Evolutionary conservation across 1,284 basidiomycete species (phyloP).

Genomic region (Inonotus obliquus): DNA sequence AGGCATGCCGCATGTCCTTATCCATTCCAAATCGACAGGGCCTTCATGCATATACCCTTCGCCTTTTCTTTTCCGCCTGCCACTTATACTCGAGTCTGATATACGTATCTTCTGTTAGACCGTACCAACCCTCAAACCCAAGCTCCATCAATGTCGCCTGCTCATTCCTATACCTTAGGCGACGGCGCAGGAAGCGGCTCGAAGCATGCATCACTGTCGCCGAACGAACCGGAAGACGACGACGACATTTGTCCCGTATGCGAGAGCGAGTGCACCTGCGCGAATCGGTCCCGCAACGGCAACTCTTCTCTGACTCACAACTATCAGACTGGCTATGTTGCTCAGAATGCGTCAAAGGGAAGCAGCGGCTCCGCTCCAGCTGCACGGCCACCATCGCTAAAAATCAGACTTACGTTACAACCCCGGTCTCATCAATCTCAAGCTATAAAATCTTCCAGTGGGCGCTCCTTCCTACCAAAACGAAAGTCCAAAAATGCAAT

Average conservation of each 20-base stretch:
- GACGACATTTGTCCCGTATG: slow-evolving; percentile 80
- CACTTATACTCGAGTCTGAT: slow-evolving; percentile 1
- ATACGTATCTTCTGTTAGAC: slow-evolving; percentile 32
- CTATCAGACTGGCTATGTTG: slow-evolving; percentile 24
- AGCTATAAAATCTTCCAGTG: slow-evolving; percentile 6
- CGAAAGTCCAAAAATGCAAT: slow-evolving; percentile 22
- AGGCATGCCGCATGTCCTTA: slow-evolving; percentile 28
- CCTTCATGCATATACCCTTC: slow-evolving; percentile 10
- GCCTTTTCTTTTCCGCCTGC: background rate
- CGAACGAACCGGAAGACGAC: slow-evolving; percentile 60
- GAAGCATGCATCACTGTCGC: slow-evolving; percentile 20
- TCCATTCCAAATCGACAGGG: slow-evolving; percentile 4
- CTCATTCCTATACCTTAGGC: slow-evolving; percentile 63
- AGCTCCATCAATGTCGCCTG: slow-evolving; percentile 58
- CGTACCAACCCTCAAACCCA: slow-evolving; percentile 52
- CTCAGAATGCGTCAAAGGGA: slow-evolving; percentile 23
- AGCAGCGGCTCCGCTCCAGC: slow-evolving; percentile 17
- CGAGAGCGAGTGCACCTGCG: slow-evolving; percentile 80
- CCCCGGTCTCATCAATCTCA: slow-evolving; percentile 8
- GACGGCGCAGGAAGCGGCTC: slow-evolving; percentile 30
- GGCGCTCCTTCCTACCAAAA: slow-evolving; percentile 25
- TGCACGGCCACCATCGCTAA: slow-evolving; percentile 40
- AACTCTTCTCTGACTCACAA: slow-evolving; percentile 27
- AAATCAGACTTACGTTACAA: slow-evolving; percentile 72
- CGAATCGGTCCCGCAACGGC: slow-evolving; percentile 35